Percentiles rank a stretch among this genome's conserved stretches.
Conservation (phyloP, 2,329 filamentous ascomycete genomes). For the Talaromyces funiculosus region DNA sequence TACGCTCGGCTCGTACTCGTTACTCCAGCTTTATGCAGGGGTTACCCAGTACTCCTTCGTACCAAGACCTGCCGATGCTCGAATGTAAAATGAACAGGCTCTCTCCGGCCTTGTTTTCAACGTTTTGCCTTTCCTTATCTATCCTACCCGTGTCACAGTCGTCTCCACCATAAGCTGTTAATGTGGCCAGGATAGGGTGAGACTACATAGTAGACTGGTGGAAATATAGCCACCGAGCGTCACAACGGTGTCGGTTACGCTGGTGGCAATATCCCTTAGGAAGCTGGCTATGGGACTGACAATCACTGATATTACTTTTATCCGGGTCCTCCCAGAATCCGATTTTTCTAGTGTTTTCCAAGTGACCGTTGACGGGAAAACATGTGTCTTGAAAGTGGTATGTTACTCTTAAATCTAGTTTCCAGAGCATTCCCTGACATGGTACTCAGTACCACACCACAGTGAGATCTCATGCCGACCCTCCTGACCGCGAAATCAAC, state of each 20-base stretch:
- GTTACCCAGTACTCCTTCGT: not conserved
- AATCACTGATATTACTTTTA: constrained; percentile 16
- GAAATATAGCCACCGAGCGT: no score
- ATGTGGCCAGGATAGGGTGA: no score
- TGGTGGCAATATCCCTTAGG: not conserved
- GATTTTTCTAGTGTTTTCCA: constrained; percentile 15
- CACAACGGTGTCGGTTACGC: no score
- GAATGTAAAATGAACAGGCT: no score
- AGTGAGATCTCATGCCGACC: constrained; percentile 9
- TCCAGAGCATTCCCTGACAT: not conserved
- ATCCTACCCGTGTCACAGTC: not conserved
- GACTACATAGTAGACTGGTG: no score
- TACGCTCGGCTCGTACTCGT: no score
- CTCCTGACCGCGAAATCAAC: constrained; percentile 12
- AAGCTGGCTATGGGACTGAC: constrained; percentile 1
- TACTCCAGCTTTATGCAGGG: not conserved
- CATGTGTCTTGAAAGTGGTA: constrained; percentile 18
- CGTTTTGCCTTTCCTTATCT: not conserved
- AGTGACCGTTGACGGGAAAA: constrained; percentile 12
- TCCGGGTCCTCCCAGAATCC: constrained; percentile 10
- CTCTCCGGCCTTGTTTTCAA: no score
- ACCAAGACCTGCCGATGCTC: not conserved
- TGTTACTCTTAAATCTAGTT: not conserved
- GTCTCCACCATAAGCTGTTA: not conserved
- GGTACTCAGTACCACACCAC: constrained; percentile 16